Conservation (phyloP, 1,284 basidiomycete species). For the Veloporphyrellus conicus region DNA sequence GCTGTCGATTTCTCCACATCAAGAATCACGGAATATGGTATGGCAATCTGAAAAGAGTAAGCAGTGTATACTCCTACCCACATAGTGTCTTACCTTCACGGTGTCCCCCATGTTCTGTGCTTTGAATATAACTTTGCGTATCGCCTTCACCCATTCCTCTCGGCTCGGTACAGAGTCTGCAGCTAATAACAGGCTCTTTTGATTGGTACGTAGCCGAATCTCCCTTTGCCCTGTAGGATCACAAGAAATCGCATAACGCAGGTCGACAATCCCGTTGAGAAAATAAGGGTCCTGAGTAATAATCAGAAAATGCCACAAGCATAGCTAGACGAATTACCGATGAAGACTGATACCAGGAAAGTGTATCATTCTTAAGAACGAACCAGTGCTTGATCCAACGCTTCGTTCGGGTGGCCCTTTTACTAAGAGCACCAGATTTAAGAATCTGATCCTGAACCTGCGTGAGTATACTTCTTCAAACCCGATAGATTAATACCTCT, state of each 20-base stretch:
- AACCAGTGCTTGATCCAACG: conserved; percentile 94
- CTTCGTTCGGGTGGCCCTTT: conserved; percentile 82
- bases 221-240: conserved; percentile 72
- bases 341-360: conserved; percentile 94
- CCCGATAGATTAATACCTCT: conserved; percentile 55
- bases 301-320: conserved; percentile 8
- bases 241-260: conserved; percentile 88
- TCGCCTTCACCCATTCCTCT: conserved; percentile 91
- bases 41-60: conserved; percentile 66
- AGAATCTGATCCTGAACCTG: conserved; percentile 70
- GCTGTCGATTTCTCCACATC: conserved; percentile 85
- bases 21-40: conserved; percentile 85
- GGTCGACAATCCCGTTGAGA: conserved; percentile 88
- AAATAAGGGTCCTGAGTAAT: conserved; percentile 84
- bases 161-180: conserved; percentile 78
- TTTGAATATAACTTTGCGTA: conserved; percentile 89
- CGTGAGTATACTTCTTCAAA: conserved; percentile 8
- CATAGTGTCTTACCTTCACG: conserved; percentile 63
- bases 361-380: conserved; percentile 85
- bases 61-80: neutral
- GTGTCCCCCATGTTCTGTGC: conserved; percentile 94
- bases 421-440: conserved; percentile 80
- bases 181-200: conserved; percentile 67
- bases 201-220: conserved; percentile 76
- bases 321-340: conserved; percentile 46